Base-by-base conservation (phyloP, 1,284 basidiomycete species). In the Malassezia yamatoensis region DNA sequence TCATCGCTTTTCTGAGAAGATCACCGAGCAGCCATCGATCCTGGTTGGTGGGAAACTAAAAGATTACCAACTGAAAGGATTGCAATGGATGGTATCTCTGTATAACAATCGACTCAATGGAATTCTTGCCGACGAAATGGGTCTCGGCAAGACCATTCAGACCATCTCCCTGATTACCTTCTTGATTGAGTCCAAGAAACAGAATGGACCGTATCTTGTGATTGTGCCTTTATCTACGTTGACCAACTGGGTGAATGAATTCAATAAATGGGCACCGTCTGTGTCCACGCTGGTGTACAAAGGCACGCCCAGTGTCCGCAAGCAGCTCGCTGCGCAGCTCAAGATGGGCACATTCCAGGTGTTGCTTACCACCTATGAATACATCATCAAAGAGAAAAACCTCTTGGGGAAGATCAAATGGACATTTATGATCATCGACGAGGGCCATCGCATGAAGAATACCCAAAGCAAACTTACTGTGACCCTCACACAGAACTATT, bases 371-470 rank as follows among this genome's bases (percentile, higher is more conserved):
- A 75, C 72, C 5, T 75, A 75, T 60, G 72, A 75, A 58, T 75
- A 73, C 61, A 71, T 75, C 48, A 75, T 75, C 70, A 72, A 72
- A 65, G 72, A 75, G 58, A 75, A 75, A 64, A 63, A 67, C 36
- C 61, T 75, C 49, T 67, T 75, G 45, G 68, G 72, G 54, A 75
- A 75, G 62, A 68, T 74, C 62, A 69, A 69, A 56, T 74, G 72
- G 72, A 65, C 67, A 8, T 69, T 72, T 56, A 74, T 72, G 72
- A 75, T 75, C 58, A 74, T 75, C 48, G 72, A 75, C 61, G 74
- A 75, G 81, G 94, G 94, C 72, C 94, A 98, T 78, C 86, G 94
- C 72, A 93, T 98, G 90, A 98, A 99, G 80, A 98, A 98, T 76
- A 91, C 93, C 0, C 88, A 96, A 77, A 87, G 85, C 71, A 96